Evolutionary conservation across 768 basidiomycete genomes (phyloP), one percentile per base, ranked within the genome.

Genomic region (Serendipita vermifera): DNA sequence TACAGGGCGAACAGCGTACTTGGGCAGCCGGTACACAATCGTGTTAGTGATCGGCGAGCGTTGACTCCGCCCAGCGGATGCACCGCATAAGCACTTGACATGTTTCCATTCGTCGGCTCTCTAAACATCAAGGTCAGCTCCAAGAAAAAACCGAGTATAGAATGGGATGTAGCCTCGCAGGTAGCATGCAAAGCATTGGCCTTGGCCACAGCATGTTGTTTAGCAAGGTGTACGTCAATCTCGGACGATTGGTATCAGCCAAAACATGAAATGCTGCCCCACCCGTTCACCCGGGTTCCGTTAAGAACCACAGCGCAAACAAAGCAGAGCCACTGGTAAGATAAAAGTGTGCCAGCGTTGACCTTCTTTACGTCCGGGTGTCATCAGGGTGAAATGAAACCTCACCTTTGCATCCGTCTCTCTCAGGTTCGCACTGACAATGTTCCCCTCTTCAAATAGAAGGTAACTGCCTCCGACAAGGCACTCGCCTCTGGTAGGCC

Each of bases 191-290:
- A 66, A 74, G 78, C 76, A 75, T 79, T 65, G 63, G 71, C 76
- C 85, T 88, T 71, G 64, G 64, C 74, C 74, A 73, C 75, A 76
- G 71, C 81, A 79, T 83, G 89, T 92, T 93, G 90, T 93, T 89
- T 78, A 75, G 74, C 72, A 73, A 22, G 58, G 77, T 79, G 80
- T 65, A 71, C 71, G 38, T 84, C 72, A 41, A 71, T 94, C 64
- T 96, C 66, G 93, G 93, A 88, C 86, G 77, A 61, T 71, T 86
- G 84, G 91, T 93, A 98, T 98, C 93, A 82, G 85, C 85, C 87
- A 76, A 77, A 71, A 70, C 70, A 63, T 55, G n/a, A 17, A n/a
- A 59, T 60, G 67, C 71, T 67, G 68, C 60, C 65, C 62, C 61
- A 56, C 36, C 46, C 59, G 62, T 67, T 79, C 84, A 81, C 81